A percentile compares a stretch with the other conserved stretches of the same genome.
Conservation (phyloP, 192 early-diverging fungal species). For the Podila verticillata region DNA sequence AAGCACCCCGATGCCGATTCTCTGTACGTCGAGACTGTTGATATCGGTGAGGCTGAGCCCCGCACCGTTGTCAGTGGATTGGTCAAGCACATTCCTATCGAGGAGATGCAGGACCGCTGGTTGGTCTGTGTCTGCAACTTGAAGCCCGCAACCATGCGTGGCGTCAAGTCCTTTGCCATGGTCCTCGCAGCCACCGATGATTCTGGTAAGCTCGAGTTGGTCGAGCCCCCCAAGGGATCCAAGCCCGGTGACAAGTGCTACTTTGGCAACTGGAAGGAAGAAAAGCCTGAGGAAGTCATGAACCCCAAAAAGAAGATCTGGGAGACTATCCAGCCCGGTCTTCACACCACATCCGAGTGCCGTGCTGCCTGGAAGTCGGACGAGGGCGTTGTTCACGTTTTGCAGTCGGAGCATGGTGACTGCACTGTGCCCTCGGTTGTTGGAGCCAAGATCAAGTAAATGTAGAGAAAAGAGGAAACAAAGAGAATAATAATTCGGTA, state of each 20-base stretch:
- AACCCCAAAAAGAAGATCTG: constrained; percentile 99
- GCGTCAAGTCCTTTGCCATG: constrained; percentile 96
- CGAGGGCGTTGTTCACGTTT: constrained; percentile 57
- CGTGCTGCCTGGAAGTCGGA: constrained; percentile 72
- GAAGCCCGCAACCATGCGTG: constrained; percentile 95
- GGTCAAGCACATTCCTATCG: constrained; percentile 90
- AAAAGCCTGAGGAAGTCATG: constrained; percentile 84
- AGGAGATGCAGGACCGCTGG: constrained; percentile 83
- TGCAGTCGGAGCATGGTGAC: constrained; percentile 55
- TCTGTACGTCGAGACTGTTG: constrained; percentile 96
- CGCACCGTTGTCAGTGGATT: constrained; percentile 93
- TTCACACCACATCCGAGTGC: constrained; percentile 75
- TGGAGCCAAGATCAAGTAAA: constrained; percentile 79
- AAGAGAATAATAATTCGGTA: background rate
- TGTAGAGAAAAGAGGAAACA: background rate
- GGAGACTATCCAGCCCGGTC: constrained; percentile 94
- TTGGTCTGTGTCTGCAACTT: constrained; percentile 89
- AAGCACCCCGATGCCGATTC: constrained; percentile 97
- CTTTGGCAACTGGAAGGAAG: constrained; percentile 92
- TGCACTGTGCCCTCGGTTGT: constrained; percentile 72
- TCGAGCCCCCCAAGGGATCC: constrained; percentile 85
- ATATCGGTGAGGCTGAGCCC: constrained; percentile 85
- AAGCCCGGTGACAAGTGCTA: constrained; percentile 91
- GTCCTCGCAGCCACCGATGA: constrained; percentile 90
- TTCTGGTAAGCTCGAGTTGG: constrained; percentile 92